A percentile compares a stretch with the other conserved stretches of the same genome.
phyloP scores from a whole-genome alignment of 2,329 filamentous ascomycete species.

The Beauveria caledonica region DNA sequence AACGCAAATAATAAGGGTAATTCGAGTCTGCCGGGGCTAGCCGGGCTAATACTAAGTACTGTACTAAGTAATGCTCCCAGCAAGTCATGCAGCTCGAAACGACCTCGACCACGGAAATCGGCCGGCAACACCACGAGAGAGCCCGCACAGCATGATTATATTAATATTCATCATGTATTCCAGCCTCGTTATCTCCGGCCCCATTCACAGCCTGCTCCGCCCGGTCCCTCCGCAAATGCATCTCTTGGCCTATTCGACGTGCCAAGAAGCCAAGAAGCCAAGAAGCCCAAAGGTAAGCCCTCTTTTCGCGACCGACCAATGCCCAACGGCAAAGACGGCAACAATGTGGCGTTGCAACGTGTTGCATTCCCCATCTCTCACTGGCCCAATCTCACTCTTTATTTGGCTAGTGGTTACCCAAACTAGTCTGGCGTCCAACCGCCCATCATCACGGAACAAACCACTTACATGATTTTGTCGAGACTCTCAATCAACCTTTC shows the following conservation, averaged over 20 bases:
- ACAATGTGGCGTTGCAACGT: slow-evolving; percentile 6
- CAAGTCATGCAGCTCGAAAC: too few relatives aligned
- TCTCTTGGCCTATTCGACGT: slow-evolving; percentile 8
- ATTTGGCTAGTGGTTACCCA: neutral
- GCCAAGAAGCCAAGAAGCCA: slow-evolving; percentile 9
- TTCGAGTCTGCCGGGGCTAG: too few relatives aligned
- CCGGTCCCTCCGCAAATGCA: neutral
- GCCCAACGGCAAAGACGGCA: neutral
- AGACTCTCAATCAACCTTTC: neutral
- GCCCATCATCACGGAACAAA: neutral
- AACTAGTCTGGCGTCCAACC: neutral
- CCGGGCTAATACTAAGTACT: too few relatives aligned
- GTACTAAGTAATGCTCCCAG: too few relatives aligned
- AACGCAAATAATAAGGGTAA: neutral
- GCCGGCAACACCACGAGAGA: neutral
- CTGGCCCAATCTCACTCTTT: slow-evolving; percentile 1
- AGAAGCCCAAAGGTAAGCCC: too few relatives aligned
- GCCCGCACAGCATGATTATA: too few relatives aligned
- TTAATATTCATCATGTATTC: neutral
- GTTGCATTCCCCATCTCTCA: neutral
- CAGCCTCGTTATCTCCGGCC: too few relatives aligned
- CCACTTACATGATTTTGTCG: neutral
- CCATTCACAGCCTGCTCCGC: neutral
- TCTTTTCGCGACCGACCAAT: neutral
- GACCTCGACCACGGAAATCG: too few relatives aligned